A percentile compares a stretch with the other conserved stretches of the same genome.
Evolutionary conservation across 2,329 filamentous ascomycete genomes (phyloP).

Genomic region (Claviceps maximensis): DNA sequence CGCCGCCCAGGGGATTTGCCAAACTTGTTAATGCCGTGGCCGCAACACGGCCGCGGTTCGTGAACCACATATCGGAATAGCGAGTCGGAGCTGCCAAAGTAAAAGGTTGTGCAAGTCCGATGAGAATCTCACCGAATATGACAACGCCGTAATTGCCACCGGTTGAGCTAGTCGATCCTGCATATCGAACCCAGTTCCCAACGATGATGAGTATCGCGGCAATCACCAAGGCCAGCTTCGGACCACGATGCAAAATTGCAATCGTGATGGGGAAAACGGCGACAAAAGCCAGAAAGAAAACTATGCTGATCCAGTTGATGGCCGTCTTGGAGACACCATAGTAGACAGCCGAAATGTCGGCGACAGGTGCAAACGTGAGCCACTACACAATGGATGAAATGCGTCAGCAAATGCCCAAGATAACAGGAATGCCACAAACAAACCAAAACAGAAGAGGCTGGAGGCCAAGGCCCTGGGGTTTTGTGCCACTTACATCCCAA

Average conservation of each 20-base stretch:
- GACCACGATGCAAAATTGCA: constrained; percentile 65
- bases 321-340: constrained; percentile 60
- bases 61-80: constrained; percentile 94
- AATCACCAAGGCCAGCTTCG: constrained; percentile 62
- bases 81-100: constrained; percentile 78
- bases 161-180: constrained; percentile 41
- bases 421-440: neutral
- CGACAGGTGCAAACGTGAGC: constrained; percentile 83
- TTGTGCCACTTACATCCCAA: constrained; percentile 65
- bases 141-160: constrained; percentile 58
- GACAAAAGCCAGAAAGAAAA: constrained; percentile 75
- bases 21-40: constrained; percentile 77
- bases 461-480: neutral
- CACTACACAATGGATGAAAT: constrained; percentile 35
- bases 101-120: constrained; percentile 83
- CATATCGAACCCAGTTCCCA: constrained; percentile 89
- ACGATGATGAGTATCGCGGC: constrained; percentile 60
- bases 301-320: constrained; percentile 89
- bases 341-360: constrained; percentile 58
- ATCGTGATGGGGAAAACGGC: constrained; percentile 59
- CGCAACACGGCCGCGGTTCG: constrained; percentile 65
- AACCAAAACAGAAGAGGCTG: neutral
- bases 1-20: constrained; percentile 82
- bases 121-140: constrained; percentile 85
- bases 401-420: neutral